These are phyloP conservation scores for apple (Malus domestica) DNA, from an alignment of 306 rosid species.

Conservation along the genomic window DNA sequence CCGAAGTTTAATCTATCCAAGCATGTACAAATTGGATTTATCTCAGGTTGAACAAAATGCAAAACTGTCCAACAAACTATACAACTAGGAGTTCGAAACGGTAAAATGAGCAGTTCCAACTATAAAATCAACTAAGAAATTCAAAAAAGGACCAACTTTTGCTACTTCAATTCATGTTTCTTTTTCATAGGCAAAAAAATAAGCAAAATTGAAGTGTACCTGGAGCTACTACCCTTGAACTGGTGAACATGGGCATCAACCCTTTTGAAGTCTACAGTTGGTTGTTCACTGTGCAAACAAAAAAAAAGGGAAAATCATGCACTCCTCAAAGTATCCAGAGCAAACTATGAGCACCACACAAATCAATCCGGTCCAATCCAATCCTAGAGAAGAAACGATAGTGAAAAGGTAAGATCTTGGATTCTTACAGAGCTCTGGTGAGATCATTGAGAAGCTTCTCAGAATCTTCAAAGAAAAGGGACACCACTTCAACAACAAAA, in stretches of 20 bases:
- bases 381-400: neutral
- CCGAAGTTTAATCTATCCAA: neutral
- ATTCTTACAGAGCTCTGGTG: slow-evolving; percentile 62
- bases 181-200: neutral
- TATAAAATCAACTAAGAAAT: neutral
- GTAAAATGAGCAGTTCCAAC: neutral
- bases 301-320: slow-evolving; percentile 3
- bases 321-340: slow-evolving; percentile 9
- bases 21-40: neutral
- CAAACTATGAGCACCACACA: neutral
- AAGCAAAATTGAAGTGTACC: slow-evolving; percentile 36
- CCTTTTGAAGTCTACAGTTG: slow-evolving; percentile 67
- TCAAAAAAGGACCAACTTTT: neutral
- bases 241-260: slow-evolving; percentile 97
- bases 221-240: slow-evolving; percentile 96
- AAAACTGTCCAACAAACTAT: neutral
- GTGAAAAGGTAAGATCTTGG: slow-evolving; percentile 6
- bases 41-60: neutral
- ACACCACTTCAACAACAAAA: slow-evolving; percentile 84
- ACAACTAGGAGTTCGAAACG: neutral
- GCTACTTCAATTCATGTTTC: neutral
- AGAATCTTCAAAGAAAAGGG: slow-evolving; percentile 93
- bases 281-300: slow-evolving; percentile 51
- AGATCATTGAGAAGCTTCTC: slow-evolving; percentile 93
- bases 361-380: neutral